Conservation (phyloP, 441 rosid species). For the Manihot esculenta region DNA sequence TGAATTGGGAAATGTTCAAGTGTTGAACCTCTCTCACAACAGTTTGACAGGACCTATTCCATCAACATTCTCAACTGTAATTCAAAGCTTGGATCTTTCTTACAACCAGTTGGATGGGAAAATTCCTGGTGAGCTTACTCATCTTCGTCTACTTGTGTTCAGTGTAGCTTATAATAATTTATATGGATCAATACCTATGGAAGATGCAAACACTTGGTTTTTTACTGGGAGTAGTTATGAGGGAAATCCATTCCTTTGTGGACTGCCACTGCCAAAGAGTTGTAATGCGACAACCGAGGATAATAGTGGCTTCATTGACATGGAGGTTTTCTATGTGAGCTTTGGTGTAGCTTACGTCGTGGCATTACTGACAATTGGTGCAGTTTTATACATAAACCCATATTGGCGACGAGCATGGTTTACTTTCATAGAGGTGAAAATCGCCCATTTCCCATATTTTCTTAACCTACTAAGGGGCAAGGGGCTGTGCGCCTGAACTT, state of each 20-base stretch:
- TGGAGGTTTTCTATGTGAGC: not conserved
- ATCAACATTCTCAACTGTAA: slow-evolving; percentile 1
- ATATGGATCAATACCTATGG: slow-evolving; percentile 5
- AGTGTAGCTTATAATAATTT: slow-evolving; percentile 31
- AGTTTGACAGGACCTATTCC: slow-evolving; percentile 24
- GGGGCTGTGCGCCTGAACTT: too few species aligned
- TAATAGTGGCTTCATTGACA: not conserved
- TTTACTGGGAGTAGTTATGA: too few species aligned
- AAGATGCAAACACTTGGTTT: too few species aligned
- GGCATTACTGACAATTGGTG: not conserved
- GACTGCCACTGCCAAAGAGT: too few species aligned
- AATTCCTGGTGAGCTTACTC: slow-evolving; percentile 9
- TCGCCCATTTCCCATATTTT: not conserved
- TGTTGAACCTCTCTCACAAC: slow-evolving; percentile 23
- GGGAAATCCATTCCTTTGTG: too few species aligned
- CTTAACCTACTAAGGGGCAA: too few species aligned
- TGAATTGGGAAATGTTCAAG: slow-evolving; percentile 16
- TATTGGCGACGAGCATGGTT: slow-evolving; percentile 22
- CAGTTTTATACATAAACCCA: slow-evolving; percentile 22
- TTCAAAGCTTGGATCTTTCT: slow-evolving; percentile 13
- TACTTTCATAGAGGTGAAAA: not conserved
- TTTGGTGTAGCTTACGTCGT: slow-evolving; percentile 8
- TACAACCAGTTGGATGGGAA: not conserved
- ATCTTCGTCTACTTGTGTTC: slow-evolving; percentile 15
- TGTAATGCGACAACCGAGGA: not conserved